Percentiles rank a stretch among this genome's conserved stretches.
Conservation (phyloP, 2,329 filamentous ascomycete species). For the Paecilomyces fulvus region DNA sequence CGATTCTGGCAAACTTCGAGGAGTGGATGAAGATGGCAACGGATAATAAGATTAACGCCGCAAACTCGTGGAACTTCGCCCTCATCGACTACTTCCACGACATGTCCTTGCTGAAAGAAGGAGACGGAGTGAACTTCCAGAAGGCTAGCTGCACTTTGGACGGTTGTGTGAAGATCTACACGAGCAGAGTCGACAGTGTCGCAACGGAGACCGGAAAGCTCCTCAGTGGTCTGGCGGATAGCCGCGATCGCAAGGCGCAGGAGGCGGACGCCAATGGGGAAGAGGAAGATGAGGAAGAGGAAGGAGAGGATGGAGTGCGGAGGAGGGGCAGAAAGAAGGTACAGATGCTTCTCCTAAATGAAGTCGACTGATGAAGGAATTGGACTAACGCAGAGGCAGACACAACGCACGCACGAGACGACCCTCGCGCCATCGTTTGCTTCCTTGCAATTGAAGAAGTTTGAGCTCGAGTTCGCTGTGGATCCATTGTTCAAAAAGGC, state of each 20-base stretch:
- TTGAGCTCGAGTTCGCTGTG: slow-evolving; percentile 92
- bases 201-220: slow-evolving; percentile 95
- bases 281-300: slow-evolving; percentile 52
- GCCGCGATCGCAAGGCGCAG: slow-evolving; percentile 59
- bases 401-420: slow-evolving; percentile 77
- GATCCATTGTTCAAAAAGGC: slow-evolving; percentile 99
- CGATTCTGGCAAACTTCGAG: slow-evolving; percentile 94
- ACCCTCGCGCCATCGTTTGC: slow-evolving; percentile 84
- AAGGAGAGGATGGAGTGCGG: slow-evolving; percentile 36
- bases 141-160: slow-evolving; percentile 96
- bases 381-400: slow-evolving; percentile 26
- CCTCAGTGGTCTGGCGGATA: slow-evolving; percentile 81
- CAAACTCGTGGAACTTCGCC: slow-evolving; percentile 99
- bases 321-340: slow-evolving; percentile 65
- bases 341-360: slow-evolving; percentile 5
- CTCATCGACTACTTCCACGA: slow-evolving; percentile 99
- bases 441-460: slow-evolving; percentile 87
- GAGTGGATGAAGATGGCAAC: slow-evolving; percentile 99
- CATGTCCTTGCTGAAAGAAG: slow-evolving; percentile 94
- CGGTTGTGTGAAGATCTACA: slow-evolving; percentile 98
- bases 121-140: slow-evolving; percentile 96
- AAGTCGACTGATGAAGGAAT: neutral
- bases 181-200: slow-evolving; percentile 94
- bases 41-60: slow-evolving; percentile 97
- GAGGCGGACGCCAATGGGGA: slow-evolving; percentile 53